A percentile compares a stretch with the other conserved stretches of the same genome.
These are phyloP conservation scores for Trametes villosa DNA, from an alignment of 768 basidiomycete species.

Conservation along the genomic window DNA sequence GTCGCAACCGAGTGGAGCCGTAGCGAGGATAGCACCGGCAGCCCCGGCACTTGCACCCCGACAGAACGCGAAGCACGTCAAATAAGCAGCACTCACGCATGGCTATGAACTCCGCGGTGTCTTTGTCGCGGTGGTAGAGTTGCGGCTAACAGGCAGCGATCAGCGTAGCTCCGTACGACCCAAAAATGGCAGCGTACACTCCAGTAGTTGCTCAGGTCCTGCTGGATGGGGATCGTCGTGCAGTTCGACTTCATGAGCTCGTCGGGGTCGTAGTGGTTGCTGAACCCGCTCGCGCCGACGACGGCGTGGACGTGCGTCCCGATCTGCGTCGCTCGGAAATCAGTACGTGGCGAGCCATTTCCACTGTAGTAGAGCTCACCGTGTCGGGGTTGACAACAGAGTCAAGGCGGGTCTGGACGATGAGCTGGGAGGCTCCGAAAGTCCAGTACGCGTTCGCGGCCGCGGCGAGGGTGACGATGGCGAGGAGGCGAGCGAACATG, in stretches of 20 bases:
- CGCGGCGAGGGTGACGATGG: constrained; percentile 13
- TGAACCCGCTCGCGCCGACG: constrained; percentile 22
- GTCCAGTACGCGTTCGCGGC: constrained; percentile 21
- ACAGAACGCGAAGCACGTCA: neutral
- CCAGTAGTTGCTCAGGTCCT: constrained; percentile 32
- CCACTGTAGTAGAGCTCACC: neutral
- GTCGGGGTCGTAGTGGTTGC: constrained; percentile 17
- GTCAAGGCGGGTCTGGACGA: constrained; percentile 21
- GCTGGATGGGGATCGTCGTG: constrained; percentile 23
- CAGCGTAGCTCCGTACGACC: neutral
- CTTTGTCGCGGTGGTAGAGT: constrained; percentile 27
- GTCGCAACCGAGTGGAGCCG: neutral
- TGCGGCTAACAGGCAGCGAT: constrained; percentile 20
- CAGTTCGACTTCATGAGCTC: constrained; percentile 22
- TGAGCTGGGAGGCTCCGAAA: constrained; percentile 17
- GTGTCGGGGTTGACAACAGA: constrained; percentile 18
- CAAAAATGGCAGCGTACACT: constrained; percentile 16
- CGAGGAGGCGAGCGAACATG: constrained; percentile 14
- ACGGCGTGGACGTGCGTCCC: constrained; percentile 24
- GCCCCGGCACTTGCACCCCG: neutral
- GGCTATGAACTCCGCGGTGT: constrained; percentile 20
- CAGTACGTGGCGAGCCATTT: neutral
- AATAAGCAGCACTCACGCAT: constrained; percentile 15
- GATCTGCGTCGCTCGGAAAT: constrained; percentile 1
- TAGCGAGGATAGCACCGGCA: neutral